These are phyloP conservation scores for Penicillium alfredii DNA, from an alignment of 495 filamentous ascomycete species.

Conservation along the genomic window DNA sequence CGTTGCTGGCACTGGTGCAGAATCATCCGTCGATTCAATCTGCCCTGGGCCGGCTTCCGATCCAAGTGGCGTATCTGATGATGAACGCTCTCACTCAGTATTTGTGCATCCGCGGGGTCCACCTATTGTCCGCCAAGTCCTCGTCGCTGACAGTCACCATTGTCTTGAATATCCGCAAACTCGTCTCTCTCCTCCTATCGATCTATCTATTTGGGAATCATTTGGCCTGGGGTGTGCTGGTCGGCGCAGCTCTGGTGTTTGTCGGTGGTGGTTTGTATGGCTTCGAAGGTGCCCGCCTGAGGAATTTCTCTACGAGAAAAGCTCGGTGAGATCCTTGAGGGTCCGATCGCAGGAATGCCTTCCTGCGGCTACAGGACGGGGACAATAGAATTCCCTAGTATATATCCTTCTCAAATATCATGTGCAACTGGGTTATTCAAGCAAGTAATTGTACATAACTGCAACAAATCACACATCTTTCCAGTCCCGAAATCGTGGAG, in stretches of 20 bases:
- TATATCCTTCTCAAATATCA: too few relatives aligned
- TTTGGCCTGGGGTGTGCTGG: slow-evolving; percentile 63
- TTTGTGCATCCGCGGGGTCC: slow-evolving; percentile 89
- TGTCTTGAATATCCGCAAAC: slow-evolving; percentile 88
- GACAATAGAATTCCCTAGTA: too few relatives aligned
- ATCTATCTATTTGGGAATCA: slow-evolving; percentile 90
- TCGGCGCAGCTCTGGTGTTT: slow-evolving; percentile 83
- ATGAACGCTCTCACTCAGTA: slow-evolving; percentile 91
- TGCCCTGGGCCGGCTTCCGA: slow-evolving; percentile 50
- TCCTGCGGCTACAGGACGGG: too few relatives aligned
- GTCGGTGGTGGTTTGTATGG: slow-evolving; percentile 82
- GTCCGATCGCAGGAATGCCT: neutral
- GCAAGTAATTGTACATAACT: too few relatives aligned
- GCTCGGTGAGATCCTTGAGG: slow-evolving; percentile 6
- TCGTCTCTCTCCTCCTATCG: slow-evolving; percentile 84
- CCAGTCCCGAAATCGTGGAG: slow-evolving; percentile 3
- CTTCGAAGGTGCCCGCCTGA: slow-evolving; percentile 54
- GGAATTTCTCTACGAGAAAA: slow-evolving; percentile 21
- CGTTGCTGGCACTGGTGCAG: slow-evolving; percentile 7
- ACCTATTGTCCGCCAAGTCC: slow-evolving; percentile 75
- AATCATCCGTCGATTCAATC: slow-evolving; percentile 8
- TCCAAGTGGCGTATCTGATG: slow-evolving; percentile 62
- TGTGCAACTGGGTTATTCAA: too few relatives aligned
- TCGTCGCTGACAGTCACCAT: slow-evolving; percentile 94
- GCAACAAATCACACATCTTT: neutral